Base-by-base conservation (phyloP, 495 filamentous ascomycete species). In the Elasticomyces elasticus region DNA sequence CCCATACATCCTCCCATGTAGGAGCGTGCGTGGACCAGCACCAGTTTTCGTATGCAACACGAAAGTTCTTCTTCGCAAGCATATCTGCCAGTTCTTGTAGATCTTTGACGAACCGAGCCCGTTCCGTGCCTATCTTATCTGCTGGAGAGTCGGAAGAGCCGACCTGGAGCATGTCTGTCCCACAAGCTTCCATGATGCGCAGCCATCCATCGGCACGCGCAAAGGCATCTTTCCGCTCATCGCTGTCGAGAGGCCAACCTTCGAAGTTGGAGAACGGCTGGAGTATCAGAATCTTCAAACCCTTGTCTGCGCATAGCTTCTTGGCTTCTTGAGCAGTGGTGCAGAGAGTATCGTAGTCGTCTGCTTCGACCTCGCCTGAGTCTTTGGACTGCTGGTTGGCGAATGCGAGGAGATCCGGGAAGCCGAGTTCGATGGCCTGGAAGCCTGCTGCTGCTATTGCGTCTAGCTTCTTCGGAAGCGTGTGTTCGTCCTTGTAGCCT, bases 191-290 rank as follows among this genome's bases (percentile, higher is more conserved):
- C 85, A 91, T 89, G 35, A 91, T 79, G 40, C 72, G 63, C 52
- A 86, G 82, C 86, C 85, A 91, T 0, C 81, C 82, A 7, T 69
- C 66, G 0, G 83, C 86, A 35, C 81, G 72, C 5, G 65, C 62
- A 55, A 87, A 87, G 0, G 83, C 86, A 44, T 85, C 80, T 24
- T 79, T 70, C 19, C 83, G 66, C 64, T 83, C 78, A 2, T 62
- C 52, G 5, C 75, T 77, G 0, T 71, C 81, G 20, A 72, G 71
- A 1, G 72, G 67, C 84, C 86, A 92, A 5, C 86, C 87, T 60
- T 94, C 87, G 59, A 89, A 89, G 52, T 89, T 85, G 6, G 80
- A 67, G 61, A 90, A 89, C 0, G 87, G 85, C 61, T 91, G 87
- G 10, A 94, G 66, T 71, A 88, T 84, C 61, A 90, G 72, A 40